Evolutionary conservation across 345 rosid species (phyloP).

Genomic region (Salix suchowensis): DNA sequence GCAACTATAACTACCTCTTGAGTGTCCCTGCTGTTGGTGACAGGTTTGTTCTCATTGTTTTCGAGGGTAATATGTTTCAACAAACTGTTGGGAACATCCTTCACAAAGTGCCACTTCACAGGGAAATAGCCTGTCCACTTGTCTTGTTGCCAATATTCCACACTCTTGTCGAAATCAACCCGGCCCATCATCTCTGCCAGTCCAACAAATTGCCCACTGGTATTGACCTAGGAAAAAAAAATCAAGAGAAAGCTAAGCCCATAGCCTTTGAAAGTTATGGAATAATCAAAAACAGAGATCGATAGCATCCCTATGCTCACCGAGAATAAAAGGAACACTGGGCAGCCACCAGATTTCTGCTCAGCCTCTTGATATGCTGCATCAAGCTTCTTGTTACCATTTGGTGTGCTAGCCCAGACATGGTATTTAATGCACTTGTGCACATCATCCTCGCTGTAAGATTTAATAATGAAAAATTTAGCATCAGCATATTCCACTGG

Average conservation of each 20-base stretch:
- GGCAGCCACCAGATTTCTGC: conserved; percentile 64
- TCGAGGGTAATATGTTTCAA: conserved; percentile 87
- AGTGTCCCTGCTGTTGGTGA: conserved; percentile 90
- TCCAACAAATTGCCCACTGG: conserved; percentile 97
- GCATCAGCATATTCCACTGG: conserved; percentile 62
- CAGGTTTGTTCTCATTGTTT: conserved; percentile 95
- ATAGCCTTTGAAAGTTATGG: background rate
- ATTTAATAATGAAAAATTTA: conserved; percentile 81
- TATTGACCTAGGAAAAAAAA: conserved; percentile 54
- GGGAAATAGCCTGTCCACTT: conserved; percentile 98
- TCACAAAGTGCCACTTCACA: conserved; percentile 85
- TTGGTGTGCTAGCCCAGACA: conserved; percentile 96
- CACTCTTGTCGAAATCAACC: conserved; percentile 74
- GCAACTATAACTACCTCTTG: conserved; percentile 57
- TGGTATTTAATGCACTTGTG: conserved; percentile 88
- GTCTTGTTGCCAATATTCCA: conserved; percentile 93
- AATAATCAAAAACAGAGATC: background rate
- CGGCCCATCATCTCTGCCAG: conserved; percentile 86
- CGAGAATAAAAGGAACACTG: conserved; percentile 83
- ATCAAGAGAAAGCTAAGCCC: background rate
- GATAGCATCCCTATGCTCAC: conserved; percentile 34
- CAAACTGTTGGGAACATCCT: conserved; percentile 89
- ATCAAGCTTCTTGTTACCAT: conserved; percentile 92
- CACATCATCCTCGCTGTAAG: conserved; percentile 97
- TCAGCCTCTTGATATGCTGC: conserved; percentile 81